Percentiles rank a stretch among this genome's conserved stretches.
phyloP scores from a whole-genome alignment of 495 filamentous ascomycete genomes.

The Neurospora sp. region DNA sequence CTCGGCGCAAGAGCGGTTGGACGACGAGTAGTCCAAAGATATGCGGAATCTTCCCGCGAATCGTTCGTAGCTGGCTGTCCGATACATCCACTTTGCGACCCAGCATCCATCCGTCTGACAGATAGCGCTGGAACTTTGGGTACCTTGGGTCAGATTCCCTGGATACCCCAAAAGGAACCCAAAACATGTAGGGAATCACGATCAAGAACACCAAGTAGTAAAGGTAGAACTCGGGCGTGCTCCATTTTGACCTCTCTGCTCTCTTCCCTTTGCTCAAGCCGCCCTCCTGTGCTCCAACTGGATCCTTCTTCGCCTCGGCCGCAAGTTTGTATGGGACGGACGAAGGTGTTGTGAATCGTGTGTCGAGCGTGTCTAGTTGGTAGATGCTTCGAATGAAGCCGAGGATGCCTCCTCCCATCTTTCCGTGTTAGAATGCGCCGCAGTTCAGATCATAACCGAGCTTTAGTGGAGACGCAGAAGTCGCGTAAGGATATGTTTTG shows the following conservation, averaged over 20 bases:
- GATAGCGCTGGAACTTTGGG: slow-evolving; percentile 54
- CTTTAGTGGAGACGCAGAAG: not conserved
- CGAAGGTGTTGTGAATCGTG: slow-evolving; percentile 70
- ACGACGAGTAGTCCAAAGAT: slow-evolving; percentile 58
- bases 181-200: slow-evolving; percentile 83
- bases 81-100: slow-evolving; percentile 93
- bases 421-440: not conserved
- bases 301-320: slow-evolving; percentile 29
- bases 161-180: slow-evolving; percentile 75
- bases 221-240: slow-evolving; percentile 72
- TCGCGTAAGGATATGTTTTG: not conserved
- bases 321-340: slow-evolving; percentile 50
- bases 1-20: slow-evolving; percentile 67
- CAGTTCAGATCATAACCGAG: not conserved
- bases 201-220: slow-evolving; percentile 66
- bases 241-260: slow-evolving; percentile 59
- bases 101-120: slow-evolving; percentile 86
- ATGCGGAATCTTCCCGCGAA: slow-evolving; percentile 79
- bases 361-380: slow-evolving; percentile 87
- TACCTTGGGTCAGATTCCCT: slow-evolving; percentile 78
- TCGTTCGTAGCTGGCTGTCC: slow-evolving; percentile 78
- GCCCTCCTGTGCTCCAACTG: slow-evolving; percentile 19
- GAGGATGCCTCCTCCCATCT: slow-evolving; percentile 20
- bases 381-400: slow-evolving; percentile 51
- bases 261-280: slow-evolving; percentile 26